Evolutionary conservation across 1,139 yeast species (phyloP).

Genomic region (Pichia sp.): DNA sequence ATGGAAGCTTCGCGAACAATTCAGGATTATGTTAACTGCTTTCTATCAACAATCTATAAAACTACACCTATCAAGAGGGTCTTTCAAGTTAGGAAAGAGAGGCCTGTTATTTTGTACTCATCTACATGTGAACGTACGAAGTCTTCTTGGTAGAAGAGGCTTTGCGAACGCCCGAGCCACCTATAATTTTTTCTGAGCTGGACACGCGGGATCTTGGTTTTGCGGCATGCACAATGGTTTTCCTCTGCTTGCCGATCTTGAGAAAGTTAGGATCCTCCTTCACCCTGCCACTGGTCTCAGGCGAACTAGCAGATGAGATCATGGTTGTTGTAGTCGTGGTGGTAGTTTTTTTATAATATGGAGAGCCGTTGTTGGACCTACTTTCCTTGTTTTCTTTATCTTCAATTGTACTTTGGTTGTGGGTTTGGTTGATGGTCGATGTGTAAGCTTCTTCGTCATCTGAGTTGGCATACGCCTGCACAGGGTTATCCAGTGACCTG

Average conservation of each 20-base stretch:
- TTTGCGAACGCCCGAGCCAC: slow-evolving; percentile 35
- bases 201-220: slow-evolving; percentile 22
- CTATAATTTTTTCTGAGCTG: slow-evolving; percentile 31
- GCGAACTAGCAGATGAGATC: slow-evolving; percentile 29
- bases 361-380: slow-evolving; percentile 16
- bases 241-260: slow-evolving; percentile 30
- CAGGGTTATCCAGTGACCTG: slow-evolving; percentile 27
- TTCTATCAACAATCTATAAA: neutral
- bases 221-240: slow-evolving; percentile 20
- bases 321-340: slow-evolving; percentile 32
- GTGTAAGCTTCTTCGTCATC: slow-evolving; percentile 34
- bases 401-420: slow-evolving; percentile 22
- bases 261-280: slow-evolving; percentile 17
- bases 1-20: slow-evolving; percentile 11
- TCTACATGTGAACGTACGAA: slow-evolving; percentile 16
- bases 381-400: slow-evolving; percentile 19
- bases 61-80: neutral
- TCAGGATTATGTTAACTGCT: neutral
- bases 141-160: slow-evolving; percentile 29
- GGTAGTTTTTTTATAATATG: slow-evolving; percentile 31
- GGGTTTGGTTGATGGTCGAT: slow-evolving; percentile 24
- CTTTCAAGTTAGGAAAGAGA: no score
- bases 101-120: no score
- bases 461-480: slow-evolving; percentile 29
- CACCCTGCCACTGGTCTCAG: slow-evolving; percentile 9